Conservation (phyloP, 768 basidiomycete species). For the Suillus lakei region DNA sequence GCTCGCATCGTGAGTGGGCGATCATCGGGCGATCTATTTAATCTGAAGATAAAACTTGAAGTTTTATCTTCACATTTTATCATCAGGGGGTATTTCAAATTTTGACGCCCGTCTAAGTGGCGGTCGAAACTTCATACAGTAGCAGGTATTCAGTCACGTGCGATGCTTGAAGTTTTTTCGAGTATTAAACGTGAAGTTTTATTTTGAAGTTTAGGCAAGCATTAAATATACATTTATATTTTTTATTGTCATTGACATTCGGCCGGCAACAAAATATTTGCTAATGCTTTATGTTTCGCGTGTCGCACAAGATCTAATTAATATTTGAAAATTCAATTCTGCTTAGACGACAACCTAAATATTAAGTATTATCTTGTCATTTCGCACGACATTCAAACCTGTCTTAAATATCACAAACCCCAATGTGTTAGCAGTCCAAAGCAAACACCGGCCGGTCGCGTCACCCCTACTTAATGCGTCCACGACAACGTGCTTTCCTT, state of each 20-base stretch:
- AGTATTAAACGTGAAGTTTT: background rate
- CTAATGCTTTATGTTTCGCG: background rate
- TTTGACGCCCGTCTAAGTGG: background rate
- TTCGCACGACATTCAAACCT: background rate
- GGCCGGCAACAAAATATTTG: background rate
- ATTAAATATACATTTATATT: background rate
- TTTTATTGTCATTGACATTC: background rate
- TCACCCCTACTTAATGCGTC: no score
- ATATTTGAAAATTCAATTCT: background rate
- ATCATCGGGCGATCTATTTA: background rate
- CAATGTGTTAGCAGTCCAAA: no score
- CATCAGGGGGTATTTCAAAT: background rate
- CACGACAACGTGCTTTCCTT: no score
- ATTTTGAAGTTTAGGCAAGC: background rate
- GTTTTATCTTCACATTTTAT: background rate
- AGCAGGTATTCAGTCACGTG: background rate
- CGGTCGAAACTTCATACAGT: constrained; percentile 4
- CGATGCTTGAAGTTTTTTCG: background rate
- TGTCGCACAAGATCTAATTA: background rate
- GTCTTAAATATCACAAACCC: background rate
- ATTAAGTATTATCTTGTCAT: no score
- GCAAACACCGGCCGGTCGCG: no score
- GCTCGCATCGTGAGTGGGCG: background rate
- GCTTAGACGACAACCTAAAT: background rate
- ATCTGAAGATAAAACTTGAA: background rate